Conservation (phyloP, 2,329 filamentous ascomycete genomes). For the Cladophialophora immunda region DNA sequence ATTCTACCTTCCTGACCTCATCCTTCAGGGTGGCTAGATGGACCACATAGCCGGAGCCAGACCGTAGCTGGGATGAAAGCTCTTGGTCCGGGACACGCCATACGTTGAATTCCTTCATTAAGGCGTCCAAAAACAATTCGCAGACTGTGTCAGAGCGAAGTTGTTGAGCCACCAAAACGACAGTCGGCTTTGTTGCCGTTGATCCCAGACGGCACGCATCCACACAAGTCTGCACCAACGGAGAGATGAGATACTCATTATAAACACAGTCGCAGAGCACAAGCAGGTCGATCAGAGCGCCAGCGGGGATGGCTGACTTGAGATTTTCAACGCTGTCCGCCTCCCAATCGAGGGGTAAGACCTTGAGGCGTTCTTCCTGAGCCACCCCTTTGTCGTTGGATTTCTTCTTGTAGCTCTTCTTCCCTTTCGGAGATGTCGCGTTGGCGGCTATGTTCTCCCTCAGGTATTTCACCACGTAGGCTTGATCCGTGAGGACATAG, state of each 20-base stretch:
- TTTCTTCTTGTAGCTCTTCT: slow-evolving; percentile 29
- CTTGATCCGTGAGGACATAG: slow-evolving; percentile 87
- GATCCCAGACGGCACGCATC: slow-evolving; percentile 73
- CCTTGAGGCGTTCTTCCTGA: slow-evolving; percentile 30
- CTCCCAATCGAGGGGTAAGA: slow-evolving; percentile 82
- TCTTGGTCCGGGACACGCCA: slow-evolving; percentile 77
- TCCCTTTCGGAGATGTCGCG: neutral
- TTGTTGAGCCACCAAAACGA: slow-evolving; percentile 89
- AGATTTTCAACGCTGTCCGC: slow-evolving; percentile 52
- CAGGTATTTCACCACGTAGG: slow-evolving; percentile 81
- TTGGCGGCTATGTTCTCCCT: slow-evolving; percentile 73
- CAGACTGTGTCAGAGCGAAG: slow-evolving; percentile 86
- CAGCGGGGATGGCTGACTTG: slow-evolving; percentile 48
- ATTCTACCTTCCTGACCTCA: neutral
- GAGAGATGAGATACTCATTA: slow-evolving; percentile 84
- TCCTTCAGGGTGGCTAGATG: slow-evolving; percentile 74
- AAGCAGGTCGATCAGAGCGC: slow-evolving; percentile 68
- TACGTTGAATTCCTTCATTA: slow-evolving; percentile 71
- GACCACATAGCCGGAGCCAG: slow-evolving; percentile 79
- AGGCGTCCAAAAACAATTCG: slow-evolving; percentile 77
- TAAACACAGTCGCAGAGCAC: slow-evolving; percentile 95
- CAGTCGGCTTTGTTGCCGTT: slow-evolving; percentile 57
- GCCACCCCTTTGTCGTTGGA: slow-evolving; percentile 24
- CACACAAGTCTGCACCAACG: slow-evolving; percentile 81
- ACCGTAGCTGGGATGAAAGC: slow-evolving; percentile 66